Evolutionary conservation across 805 yeast genomes (phyloP).

Genomic region (Yamadazyma akitaensis): DNA sequence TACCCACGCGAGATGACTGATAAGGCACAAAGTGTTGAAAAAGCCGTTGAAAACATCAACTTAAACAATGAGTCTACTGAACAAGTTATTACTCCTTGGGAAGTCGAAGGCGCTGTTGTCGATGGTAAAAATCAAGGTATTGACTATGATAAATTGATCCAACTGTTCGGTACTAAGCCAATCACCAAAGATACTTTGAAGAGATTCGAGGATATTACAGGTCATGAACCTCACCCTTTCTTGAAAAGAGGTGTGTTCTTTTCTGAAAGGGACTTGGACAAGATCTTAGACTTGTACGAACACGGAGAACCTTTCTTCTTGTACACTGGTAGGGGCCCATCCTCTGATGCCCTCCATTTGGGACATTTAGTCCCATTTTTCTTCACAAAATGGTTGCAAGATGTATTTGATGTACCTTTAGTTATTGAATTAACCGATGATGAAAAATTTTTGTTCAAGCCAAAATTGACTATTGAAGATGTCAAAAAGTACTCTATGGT

Average conservation of each 20-base stretch:
- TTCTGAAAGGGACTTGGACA: slow-evolving; percentile 78
- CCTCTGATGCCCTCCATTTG: slow-evolving; percentile 89
- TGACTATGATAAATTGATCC: slow-evolving; percentile 84
- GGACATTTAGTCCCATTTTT: slow-evolving; percentile 96
- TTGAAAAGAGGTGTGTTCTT: slow-evolving; percentile 89
- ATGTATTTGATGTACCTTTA: slow-evolving; percentile 93
- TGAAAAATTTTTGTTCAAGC: slow-evolving; percentile 94
- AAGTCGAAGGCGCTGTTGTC: slow-evolving; percentile 96
- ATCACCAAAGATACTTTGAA: slow-evolving; percentile 67
- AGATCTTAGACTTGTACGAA: slow-evolving; percentile 84
- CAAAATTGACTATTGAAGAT: slow-evolving; percentile 80
- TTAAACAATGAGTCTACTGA: slow-evolving; percentile 17
- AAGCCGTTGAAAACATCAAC: slow-evolving; percentile 11
- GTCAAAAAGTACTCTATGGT: slow-evolving; percentile 76
- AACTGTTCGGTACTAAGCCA: slow-evolving; percentile 80
- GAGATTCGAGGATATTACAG: slow-evolving; percentile 79
- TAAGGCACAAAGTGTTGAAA: slow-evolving; percentile 4
- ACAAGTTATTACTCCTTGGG: slow-evolving; percentile 84
- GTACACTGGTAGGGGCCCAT: slow-evolving; percentile 97
- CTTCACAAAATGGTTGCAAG: slow-evolving; percentile 97
- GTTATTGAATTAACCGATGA: slow-evolving; percentile 95
- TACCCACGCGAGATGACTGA: slow-evolving; percentile 1
- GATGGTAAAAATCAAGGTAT: slow-evolving; percentile 90
- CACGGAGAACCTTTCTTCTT: slow-evolving; percentile 93
- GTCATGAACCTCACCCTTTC: slow-evolving; percentile 86